Evolutionary conservation across 305 asterid species (phyloP).

Genomic region (Lippia alba): DNA sequence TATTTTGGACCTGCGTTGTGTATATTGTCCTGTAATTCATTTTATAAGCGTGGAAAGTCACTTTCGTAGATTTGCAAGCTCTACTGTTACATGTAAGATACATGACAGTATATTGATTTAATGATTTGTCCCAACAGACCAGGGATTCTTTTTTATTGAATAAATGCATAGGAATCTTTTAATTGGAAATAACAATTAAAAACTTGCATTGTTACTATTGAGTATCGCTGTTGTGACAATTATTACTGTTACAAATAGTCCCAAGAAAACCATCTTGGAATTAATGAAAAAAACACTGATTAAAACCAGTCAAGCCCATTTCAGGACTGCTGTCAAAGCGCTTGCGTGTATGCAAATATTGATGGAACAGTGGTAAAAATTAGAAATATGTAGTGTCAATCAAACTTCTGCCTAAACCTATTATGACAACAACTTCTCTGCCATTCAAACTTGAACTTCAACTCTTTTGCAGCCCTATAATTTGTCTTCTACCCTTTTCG

Average conservation of each 20-base stretch:
- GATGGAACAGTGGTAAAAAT: not conserved
- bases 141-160: not conserved
- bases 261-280: too few species aligned
- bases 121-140: not conserved
- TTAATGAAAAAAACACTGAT: too few species aligned
- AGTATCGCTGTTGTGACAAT: too few species aligned
- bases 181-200: too few species aligned
- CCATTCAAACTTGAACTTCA: constrained; percentile 16
- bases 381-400: constrained; percentile 16
- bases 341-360: constrained; percentile 23
- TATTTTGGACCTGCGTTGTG: not conserved
- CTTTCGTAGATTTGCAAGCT: not conserved
- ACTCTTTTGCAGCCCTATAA: constrained; percentile 27
- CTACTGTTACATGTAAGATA: not conserved
- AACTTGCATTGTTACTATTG: too few species aligned
- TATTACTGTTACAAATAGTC: too few species aligned
- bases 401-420: not conserved
- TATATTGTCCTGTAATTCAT: constrained; percentile 13
- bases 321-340: not conserved
- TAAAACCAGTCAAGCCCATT: not conserved
- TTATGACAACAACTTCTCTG: not conserved
- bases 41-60: not conserved
- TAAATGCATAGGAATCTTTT: too few species aligned
- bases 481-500: constrained; percentile 7
- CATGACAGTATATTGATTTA: not conserved